A percentile compares a stretch with the other conserved stretches of the same genome.
Evolutionary conservation across 257 asterid genomes (phyloP).

Genomic region (Solanum chiquidenum): DNA sequence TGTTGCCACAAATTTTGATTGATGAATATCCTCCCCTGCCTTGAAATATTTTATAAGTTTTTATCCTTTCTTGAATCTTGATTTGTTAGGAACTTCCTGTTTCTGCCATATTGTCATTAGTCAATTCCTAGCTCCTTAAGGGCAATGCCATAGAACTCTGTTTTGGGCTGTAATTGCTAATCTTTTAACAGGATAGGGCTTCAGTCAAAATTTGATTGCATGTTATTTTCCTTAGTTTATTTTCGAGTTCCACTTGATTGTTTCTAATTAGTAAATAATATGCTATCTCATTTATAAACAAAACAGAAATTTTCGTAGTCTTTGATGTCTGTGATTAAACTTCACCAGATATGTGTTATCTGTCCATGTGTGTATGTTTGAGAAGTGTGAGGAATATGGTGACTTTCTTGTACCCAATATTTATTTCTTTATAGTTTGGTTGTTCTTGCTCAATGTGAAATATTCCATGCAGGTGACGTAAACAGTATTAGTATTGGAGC

Average conservation of each 20-base stretch:
- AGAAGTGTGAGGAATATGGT: neutral
- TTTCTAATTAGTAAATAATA: neutral
- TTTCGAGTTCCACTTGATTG: neutral
- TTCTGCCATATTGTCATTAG: neutral
- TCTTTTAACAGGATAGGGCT: neutral
- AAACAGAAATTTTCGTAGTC: neutral
- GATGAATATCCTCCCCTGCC: neutral
- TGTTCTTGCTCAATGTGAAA: neutral
- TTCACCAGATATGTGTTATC: neutral
- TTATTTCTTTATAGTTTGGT: neutral
- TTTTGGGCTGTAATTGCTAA: neutral
- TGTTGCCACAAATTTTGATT: neutral
- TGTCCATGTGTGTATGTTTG: neutral
- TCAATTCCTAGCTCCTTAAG: neutral
- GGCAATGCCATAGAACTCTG: neutral
- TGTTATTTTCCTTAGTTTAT: neutral
- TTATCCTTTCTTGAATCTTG: neutral
- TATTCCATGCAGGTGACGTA: constrained; percentile 55
- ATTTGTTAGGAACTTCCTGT: neutral
- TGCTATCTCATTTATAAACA: neutral
- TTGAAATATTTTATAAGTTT: neutral
- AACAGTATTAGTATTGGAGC: constrained; percentile 75
- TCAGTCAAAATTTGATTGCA: neutral
- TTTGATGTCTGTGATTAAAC: neutral
- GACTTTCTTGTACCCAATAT: neutral